Evolutionary conservation across 169 alveolate species (phyloP), one percentile per base, ranked within the genome.

Genomic region (Cardiosporidium cionae): DNA sequence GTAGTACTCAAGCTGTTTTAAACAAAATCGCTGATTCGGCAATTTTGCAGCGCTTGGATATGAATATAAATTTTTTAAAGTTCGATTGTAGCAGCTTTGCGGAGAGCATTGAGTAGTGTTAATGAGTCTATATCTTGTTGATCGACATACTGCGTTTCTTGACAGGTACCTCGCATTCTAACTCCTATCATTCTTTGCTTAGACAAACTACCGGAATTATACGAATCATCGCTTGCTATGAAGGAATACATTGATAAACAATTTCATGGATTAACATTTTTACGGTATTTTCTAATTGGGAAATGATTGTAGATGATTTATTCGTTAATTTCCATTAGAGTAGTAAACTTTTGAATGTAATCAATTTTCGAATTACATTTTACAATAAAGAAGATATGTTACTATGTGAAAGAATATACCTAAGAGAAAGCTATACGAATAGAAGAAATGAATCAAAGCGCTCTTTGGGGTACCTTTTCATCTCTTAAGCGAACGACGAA

Each of bases 141-240:
- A n/a, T n/a, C n/a, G n/a, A n/a, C n/a, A n/a, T n/a, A n/a, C n/a
- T n/a, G 72, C 34, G 53, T 36, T 27, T 3, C 22, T 58, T 52
- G 25, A n/a, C 67, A 89, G 94, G 95, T 93, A 2, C 97, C 97
- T 9, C 85, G 96, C 33, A 92, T 93, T 27, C 79, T 93, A 52
- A 78, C 90, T 25, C 97, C 97, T 16, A 69, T 93, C 32, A 95
- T 87, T n/a, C 70, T 86, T 23, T 91, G 96, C 70, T 78, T 92
- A 62, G 94, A 89, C 70, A 89, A 87, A 75, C 78, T 92, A 32
- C 93, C 92, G 52, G 93, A 91, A 66, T 74, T 92, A 44, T 82
- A 87, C 74, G 72, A 82, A 52, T 83, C 94, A 23, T 87, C 89
- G 16, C 70, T 74, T 31, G 86, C 92, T 25, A 80, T 92, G 85